phyloP scores from a whole-genome alignment of 1,284 basidiomycete species.

The Ceratobasidium sp. region DNA sequence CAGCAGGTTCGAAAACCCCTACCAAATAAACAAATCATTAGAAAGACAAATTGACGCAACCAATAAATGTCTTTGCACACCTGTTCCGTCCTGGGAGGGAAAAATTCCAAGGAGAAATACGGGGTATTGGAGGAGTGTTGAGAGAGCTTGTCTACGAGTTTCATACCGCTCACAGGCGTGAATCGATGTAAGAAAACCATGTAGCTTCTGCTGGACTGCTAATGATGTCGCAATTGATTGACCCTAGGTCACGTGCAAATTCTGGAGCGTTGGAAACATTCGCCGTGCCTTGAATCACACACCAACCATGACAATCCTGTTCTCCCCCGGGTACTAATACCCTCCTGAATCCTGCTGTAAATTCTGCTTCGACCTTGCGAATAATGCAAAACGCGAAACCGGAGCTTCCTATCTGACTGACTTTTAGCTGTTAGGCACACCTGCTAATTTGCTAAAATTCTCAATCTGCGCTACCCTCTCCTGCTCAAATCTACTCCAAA shows the following conservation, averaged over 20 bases:
- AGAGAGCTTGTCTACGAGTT: conserved; percentile 74
- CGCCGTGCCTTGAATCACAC: too few species aligned
- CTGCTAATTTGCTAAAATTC: too few species aligned
- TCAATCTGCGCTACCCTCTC: too few species aligned
- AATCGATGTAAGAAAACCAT: conserved; percentile 27
- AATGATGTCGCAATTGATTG: not conserved
- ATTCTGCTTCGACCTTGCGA: too few species aligned
- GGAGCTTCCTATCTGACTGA: too few species aligned
- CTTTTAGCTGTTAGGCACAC: too few species aligned
- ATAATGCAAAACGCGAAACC: too few species aligned
- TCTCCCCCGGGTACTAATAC: too few species aligned
- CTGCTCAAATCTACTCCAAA: too few species aligned
- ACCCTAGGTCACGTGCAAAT: conserved; percentile 1
- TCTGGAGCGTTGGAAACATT: too few species aligned
- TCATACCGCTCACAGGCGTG: conserved; percentile 64
- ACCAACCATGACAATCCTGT: too few species aligned
- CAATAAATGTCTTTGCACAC: conserved; percentile 58
- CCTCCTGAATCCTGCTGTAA: too few species aligned
- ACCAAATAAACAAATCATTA: not conserved
- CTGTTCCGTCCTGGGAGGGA: conserved; percentile 93
- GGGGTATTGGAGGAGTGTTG: conserved; percentile 63
- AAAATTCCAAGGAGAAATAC: conserved; percentile 94
- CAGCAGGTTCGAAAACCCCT: conserved; percentile 89
- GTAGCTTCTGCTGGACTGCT: not conserved
- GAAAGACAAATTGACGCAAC: not conserved